Evolutionary conservation across 495 filamentous ascomycete species (phyloP).

Genomic region (Extremus antarcticus): DNA sequence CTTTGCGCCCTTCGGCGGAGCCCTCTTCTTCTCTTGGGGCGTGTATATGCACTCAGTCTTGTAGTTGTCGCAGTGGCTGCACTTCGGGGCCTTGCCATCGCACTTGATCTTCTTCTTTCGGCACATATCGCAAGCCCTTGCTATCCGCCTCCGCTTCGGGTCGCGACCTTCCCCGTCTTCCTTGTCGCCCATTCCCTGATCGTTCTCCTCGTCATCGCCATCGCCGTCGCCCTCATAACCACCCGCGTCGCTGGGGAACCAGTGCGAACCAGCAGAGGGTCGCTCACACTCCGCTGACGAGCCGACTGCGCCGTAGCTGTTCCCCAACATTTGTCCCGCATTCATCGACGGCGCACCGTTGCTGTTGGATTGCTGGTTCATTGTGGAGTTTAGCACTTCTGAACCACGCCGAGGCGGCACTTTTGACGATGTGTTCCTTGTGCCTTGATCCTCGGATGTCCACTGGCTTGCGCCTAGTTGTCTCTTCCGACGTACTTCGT

Average conservation of each 20-base stretch:
- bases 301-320: background rate
- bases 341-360: background rate
- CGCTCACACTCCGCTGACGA: background rate
- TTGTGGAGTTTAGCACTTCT: background rate
- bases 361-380: background rate
- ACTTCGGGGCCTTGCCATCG: conserved; percentile 89
- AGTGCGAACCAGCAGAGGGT: background rate
- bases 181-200: conserved; percentile 33
- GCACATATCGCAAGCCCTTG: conserved; percentile 96
- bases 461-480: too few relatives aligned
- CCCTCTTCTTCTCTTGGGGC: conserved; percentile 96
- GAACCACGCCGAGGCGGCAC: too few relatives aligned
- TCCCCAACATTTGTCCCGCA: background rate
- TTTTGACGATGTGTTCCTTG: too few relatives aligned
- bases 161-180: conserved; percentile 61
- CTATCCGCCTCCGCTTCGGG: conserved; percentile 85
- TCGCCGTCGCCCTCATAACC: conserved; percentile 1
- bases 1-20: conserved; percentile 95
- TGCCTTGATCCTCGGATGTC: too few relatives aligned
- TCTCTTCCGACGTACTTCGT: too few relatives aligned
- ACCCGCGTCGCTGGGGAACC: background rate
- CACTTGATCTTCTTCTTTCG: conserved; percentile 99
- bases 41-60: conserved; percentile 97
- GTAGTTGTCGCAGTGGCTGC: conserved; percentile 95
- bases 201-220: conserved; percentile 5